Conservation (phyloP, 1,284 basidiomycete genomes). For the Cryptococcus maquisensis region DNA sequence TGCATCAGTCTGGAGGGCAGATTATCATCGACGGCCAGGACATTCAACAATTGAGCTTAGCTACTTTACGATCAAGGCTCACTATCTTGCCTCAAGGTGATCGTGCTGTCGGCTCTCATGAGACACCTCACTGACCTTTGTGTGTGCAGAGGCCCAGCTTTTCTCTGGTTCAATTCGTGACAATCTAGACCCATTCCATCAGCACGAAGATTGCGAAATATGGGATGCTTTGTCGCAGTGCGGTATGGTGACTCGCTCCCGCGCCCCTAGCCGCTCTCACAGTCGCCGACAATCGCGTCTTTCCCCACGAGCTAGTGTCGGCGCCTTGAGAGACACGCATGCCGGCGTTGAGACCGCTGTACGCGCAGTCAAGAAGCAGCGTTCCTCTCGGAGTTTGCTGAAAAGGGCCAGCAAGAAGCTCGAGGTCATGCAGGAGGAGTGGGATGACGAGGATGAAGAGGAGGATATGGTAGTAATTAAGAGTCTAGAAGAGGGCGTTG, state of each 20-base stretch:
- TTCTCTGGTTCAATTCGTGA: conserved; percentile 50
- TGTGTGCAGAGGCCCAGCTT: conserved; percentile 45
- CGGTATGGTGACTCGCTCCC: conserved; percentile 40
- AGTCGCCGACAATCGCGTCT: conserved; percentile 17
- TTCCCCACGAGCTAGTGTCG: neutral
- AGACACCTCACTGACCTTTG: neutral
- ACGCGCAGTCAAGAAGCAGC: conserved; percentile 1
- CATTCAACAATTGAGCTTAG: conserved; percentile 50
- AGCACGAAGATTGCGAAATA: conserved; percentile 52
- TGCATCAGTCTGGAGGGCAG: conserved; percentile 47
- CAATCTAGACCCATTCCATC: conserved; percentile 52
- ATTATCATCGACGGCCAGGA: conserved; percentile 53
- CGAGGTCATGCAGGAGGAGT: conserved; percentile 8
- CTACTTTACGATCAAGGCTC: conserved; percentile 51
- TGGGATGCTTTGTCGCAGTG: conserved; percentile 55
- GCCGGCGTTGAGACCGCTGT: neutral
- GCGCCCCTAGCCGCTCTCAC: conserved; percentile 25
- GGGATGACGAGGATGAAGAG: conserved; percentile 21
- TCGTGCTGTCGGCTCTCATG: neutral
- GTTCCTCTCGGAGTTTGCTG: conserved; percentile 3
- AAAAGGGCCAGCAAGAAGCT: conserved; percentile 14
- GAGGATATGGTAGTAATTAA: conserved; percentile 49
- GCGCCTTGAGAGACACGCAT: no score
- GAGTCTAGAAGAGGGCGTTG: conserved; percentile 52
- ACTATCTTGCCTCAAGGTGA: conserved; percentile 54